Evolutionary conservation across 2,329 filamentous ascomycete species (phyloP), one percentile per base, ranked within the genome.

Genomic region (Grosmannia huntii): DNA sequence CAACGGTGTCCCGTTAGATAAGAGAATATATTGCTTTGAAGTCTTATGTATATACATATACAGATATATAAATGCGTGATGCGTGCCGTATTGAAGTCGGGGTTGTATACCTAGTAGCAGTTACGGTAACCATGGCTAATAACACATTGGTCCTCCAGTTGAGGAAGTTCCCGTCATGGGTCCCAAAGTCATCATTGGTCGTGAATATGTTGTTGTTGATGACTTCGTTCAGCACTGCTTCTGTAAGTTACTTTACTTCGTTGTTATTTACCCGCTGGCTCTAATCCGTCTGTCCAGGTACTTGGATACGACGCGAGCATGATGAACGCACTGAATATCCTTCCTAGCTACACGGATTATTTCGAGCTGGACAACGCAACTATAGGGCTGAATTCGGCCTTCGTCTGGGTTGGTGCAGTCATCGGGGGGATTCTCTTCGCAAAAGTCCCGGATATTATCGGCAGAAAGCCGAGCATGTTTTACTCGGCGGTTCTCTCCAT

Each of bases 301-400:
- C 51, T 66, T 12, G 67, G 65, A 10, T 69, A 65, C 52, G 66
- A 70, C 56, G 60, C 63, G 36, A 67, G 65, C 16, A 50, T 69
- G 19, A 70, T 71, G 68, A 66, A 66, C 53, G 62, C 60, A 33
- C 59, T 72, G 41, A 70, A 70, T 48, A 66, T 70, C 19, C 63
- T 71, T 63, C 67, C 68, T 7, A 61, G 64, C 1, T 71, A 71
- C 58, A 59, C 59, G 5, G 61, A 65, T n/a, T 71, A 70, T 57
- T 71, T 71, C 59, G 36, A 62, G 9, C 60, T 71, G 14, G 67
- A 61, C 1, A 68, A 65, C 1, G 64, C 68, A 1, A 70, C 68
- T 11, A 66, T 61, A 11, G 66, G 66, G 5, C 56, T 70, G 25
- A 70, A 70, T 60, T 66, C 66, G 11, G 62, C 64, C 4, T 60